Percentiles rank a stretch among this genome's conserved stretches.
Conservation (phyloP, 176 grass and related monocot genomes). For the Pharus latifolius region DNA sequence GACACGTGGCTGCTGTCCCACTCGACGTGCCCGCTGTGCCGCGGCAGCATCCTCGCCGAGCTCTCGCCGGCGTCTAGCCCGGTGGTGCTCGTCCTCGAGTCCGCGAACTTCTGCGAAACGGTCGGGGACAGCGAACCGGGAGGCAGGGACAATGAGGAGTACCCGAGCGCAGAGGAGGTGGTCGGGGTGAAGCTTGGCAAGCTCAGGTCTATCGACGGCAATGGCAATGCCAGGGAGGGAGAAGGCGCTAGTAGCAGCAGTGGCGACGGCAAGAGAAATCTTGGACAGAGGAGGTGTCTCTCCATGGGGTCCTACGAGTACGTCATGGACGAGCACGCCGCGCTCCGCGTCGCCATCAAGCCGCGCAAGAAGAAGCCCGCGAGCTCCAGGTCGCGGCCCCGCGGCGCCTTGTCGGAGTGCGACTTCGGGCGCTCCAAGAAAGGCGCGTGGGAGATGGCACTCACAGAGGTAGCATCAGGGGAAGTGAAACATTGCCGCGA, state of each 20-base stretch:
- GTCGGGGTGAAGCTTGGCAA: conserved; percentile 79
- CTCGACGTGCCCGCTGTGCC: conserved; percentile 91
- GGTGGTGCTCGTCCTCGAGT: conserved; percentile 32
- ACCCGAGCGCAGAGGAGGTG: conserved; percentile 22
- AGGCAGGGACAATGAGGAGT: neutral
- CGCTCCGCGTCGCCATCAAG: conserved; percentile 54
- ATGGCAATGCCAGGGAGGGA: conserved; percentile 14
- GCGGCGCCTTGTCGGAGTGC: conserved; percentile 60
- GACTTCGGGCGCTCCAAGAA: conserved; percentile 50
- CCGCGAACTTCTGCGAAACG: neutral
- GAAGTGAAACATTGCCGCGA: neutral
- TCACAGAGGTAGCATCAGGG: neutral
- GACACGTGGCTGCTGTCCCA: conserved; percentile 87
- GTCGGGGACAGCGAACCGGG: neutral
- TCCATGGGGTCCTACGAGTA: conserved; percentile 98
- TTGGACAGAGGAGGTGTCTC: conserved; percentile 65
- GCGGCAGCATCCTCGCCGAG: conserved; percentile 52
- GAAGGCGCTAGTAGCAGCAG: conserved; percentile 4
- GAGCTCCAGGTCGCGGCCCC: conserved; percentile 23
- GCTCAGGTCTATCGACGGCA: conserved; percentile 44
- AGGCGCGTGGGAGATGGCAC: conserved; percentile 41
- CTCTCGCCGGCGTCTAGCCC: conserved; percentile 37
- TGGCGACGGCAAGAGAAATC: neutral
- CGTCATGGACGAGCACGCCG: conserved; percentile 52
- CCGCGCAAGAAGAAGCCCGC: conserved; percentile 47